These are phyloP conservation scores for Microcyclospora tardicrescens DNA, from an alignment of 2,329 filamentous ascomycete species.

Conservation along the genomic window DNA sequence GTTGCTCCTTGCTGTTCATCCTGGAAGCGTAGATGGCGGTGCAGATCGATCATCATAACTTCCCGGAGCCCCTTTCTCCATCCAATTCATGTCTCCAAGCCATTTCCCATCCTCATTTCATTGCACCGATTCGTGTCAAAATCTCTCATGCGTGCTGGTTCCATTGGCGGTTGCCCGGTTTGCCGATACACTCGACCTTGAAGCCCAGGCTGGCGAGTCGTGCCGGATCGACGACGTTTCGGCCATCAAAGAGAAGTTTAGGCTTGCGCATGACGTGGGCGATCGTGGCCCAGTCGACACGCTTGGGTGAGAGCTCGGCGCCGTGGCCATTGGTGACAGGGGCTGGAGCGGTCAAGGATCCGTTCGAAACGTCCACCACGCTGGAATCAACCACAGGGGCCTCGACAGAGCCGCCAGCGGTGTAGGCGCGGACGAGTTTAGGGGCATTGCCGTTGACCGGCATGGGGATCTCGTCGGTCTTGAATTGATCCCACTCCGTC, in stretches of 20 bases:
- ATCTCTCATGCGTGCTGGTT: background rate
- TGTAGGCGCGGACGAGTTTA: background rate
- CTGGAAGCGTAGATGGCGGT: too few species aligned
- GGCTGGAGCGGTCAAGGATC: background rate
- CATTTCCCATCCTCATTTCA: too few species aligned
- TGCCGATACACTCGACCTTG: slow-evolving; percentile 24
- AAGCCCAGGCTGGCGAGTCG: slow-evolving; percentile 24
- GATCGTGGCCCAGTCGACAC: slow-evolving; percentile 22
- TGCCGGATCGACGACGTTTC: slow-evolving; percentile 22
- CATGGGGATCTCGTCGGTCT: slow-evolving; percentile 13
- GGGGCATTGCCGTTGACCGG: background rate
- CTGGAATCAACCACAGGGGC: background rate
- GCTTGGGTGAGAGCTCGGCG: slow-evolving; percentile 5
- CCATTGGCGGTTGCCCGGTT: slow-evolving; percentile 8
- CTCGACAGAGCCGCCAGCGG: background rate
- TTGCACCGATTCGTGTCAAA: background rate
- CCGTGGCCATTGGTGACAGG: slow-evolving; percentile 14
- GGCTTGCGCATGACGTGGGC: slow-evolving; percentile 22
- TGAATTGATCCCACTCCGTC: slow-evolving; percentile 25
- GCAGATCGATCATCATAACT: too few species aligned
- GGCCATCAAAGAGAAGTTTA: slow-evolving; percentile 25
- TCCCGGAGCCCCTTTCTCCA: too few species aligned
- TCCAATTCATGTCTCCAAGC: too few species aligned
- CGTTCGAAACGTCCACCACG: background rate
- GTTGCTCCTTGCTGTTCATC: too few species aligned